phyloP scores from a whole-genome alignment of 225 moss, liverwort and hornwort species.

The Neckera pumila region DNA sequence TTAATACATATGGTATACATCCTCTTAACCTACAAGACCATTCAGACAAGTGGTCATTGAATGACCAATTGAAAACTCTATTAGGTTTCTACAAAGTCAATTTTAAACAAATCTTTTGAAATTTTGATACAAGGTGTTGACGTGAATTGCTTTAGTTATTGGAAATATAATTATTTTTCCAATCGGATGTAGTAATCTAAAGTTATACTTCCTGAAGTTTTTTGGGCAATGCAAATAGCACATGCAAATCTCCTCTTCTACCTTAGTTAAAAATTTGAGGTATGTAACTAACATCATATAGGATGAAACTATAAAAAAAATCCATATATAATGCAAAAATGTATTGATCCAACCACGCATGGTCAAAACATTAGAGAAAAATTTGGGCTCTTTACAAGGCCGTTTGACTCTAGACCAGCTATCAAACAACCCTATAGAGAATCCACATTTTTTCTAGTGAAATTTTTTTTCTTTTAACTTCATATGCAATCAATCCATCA shows the following conservation, averaged over 20 bases:
- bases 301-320: not conserved
- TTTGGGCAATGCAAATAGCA: accelerated
- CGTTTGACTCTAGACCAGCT: too few species aligned
- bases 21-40: not conserved
- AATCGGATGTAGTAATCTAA: not conserved
- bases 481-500: not conserved
- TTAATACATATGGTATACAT: not conserved
- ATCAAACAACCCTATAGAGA: too few species aligned
- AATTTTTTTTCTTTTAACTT: not conserved
- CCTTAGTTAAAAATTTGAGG: accelerated
- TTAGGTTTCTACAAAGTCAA: not conserved
- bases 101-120: not conserved
- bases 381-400: too few species aligned
- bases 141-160: accelerated
- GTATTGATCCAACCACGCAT: accelerated
- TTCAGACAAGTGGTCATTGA: not conserved
- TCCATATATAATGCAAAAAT: not conserved
- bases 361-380: too few species aligned
- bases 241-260: too few species aligned
- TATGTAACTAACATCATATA: not conserved
- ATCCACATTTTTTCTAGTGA: too few species aligned
- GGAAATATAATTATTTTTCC: not conserved
- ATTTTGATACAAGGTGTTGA: not conserved
- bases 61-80: not conserved
- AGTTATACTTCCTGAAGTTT: accelerated